Percentiles rank a stretch among this genome's conserved stretches.
Evolutionary conservation across 1,139 yeast species (phyloP).

Genomic region (Zygosaccharomyces pseudobailii): DNA sequence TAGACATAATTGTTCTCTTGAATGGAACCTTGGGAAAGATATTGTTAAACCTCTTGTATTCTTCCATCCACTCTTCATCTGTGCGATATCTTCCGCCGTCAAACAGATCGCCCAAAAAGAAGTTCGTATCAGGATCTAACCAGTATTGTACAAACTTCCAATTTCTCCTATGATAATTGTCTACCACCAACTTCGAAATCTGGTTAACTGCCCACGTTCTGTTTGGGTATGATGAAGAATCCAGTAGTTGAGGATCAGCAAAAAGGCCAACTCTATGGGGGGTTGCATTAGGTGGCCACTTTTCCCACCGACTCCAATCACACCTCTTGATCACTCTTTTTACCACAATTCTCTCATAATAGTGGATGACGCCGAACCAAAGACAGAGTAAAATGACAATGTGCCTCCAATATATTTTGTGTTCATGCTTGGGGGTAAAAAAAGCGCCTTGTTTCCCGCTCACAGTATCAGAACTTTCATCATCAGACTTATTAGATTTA

Average conservation of each 20-base stretch:
- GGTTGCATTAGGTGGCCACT: slow-evolving; percentile 39
- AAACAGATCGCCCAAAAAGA: slow-evolving; percentile 85
- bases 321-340: slow-evolving; percentile 47
- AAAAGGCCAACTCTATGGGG: slow-evolving; percentile 66
- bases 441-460: slow-evolving; percentile 2
- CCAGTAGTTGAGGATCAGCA: slow-evolving; percentile 94
- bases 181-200: slow-evolving; percentile 46
- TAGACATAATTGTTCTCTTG: slow-evolving; percentile 48
- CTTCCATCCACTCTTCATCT: slow-evolving; percentile 65
- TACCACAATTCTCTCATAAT: slow-evolving; percentile 59
- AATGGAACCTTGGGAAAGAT: slow-evolving; percentile 52
- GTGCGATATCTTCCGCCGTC: slow-evolving; percentile 95
- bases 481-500: slow-evolving; percentile 8
- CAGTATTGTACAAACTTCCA: slow-evolving; percentile 55
- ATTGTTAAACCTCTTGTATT: slow-evolving; percentile 58
- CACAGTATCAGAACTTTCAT: neutral
- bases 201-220: slow-evolving; percentile 45
- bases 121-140: slow-evolving; percentile 68
- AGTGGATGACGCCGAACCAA: slow-evolving; percentile 52
- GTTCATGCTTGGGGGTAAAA: neutral
- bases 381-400: slow-evolving; percentile 15
- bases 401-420: slow-evolving; percentile 26
- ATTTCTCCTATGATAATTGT: slow-evolving; percentile 74
- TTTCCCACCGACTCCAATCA: slow-evolving; percentile 62
- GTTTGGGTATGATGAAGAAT: slow-evolving; percentile 62